A percentile compares a stretch with the other conserved stretches of the same genome.
Evolutionary conservation across 768 basidiomycete species (phyloP).

Genomic region (Steccherinum ochraceum): DNA sequence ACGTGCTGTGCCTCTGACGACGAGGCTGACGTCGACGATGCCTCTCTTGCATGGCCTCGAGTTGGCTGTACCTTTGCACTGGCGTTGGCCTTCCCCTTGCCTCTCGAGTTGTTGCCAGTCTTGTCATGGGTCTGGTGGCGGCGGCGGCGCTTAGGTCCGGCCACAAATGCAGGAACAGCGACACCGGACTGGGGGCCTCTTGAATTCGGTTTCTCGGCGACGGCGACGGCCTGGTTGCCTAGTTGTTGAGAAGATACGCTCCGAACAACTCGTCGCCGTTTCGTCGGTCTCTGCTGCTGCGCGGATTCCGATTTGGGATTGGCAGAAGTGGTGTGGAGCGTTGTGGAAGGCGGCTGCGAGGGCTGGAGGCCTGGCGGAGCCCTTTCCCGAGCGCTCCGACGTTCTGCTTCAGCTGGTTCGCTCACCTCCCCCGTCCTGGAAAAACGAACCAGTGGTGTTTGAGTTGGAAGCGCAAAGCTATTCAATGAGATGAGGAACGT

Average conservation of each 20-base stretch:
- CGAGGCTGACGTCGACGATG: neutral
- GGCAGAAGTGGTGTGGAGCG: neutral
- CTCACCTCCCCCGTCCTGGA: neutral
- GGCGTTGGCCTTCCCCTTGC: no score
- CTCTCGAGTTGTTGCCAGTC: no score
- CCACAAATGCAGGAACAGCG: neutral
- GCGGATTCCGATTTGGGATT: neutral
- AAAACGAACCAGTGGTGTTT: neutral
- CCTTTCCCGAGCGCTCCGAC: neutral
- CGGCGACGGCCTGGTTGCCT: no score
- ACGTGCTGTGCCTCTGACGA: constrained; percentile 8
- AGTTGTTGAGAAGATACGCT: no score
- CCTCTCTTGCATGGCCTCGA: no score
- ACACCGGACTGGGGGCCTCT: neutral
- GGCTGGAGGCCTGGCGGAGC: neutral
- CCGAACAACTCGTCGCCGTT: neutral
- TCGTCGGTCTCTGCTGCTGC: neutral
- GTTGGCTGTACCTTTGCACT: no score
- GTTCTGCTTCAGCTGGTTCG: neutral
- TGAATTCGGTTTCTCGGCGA: no score
- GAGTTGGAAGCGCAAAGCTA: no score
- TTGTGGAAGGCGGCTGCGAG: neutral
- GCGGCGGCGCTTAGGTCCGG: constrained; percentile 7
- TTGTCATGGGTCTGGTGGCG: constrained; percentile 6
- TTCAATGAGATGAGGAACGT: no score